A percentile compares a stretch with the other conserved stretches of the same genome.
Evolutionary conservation across 2,329 filamentous ascomycete genomes (phyloP).

Genomic region (Colletotrichum phormii): DNA sequence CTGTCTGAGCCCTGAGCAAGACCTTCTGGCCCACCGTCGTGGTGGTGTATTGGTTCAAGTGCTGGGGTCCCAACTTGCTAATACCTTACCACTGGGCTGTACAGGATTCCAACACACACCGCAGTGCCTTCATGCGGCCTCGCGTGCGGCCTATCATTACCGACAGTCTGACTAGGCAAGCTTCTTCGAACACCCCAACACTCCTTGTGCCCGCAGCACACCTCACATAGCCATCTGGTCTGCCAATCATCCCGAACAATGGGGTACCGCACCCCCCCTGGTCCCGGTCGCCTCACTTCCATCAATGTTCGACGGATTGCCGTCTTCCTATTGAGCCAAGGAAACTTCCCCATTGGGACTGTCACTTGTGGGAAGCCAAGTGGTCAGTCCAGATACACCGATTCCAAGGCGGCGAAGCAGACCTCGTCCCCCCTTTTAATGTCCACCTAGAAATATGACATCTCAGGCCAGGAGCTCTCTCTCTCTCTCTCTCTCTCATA

Average conservation of each 20-base stretch:
- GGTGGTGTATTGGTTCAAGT: constrained; percentile 10
- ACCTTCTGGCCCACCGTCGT: constrained; percentile 1
- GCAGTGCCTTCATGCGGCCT: constrained; percentile 27
- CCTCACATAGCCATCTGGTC: constrained; percentile 1
- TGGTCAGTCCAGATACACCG: background rate
- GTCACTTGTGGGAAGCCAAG: background rate
- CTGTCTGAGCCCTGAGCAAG: background rate
- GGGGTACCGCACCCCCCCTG: constrained; percentile 2
- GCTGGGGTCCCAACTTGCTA: background rate
- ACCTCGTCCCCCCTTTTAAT: background rate
- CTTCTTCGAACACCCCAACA: constrained; percentile 28
- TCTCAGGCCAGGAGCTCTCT: background rate
- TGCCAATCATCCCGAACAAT: constrained; percentile 6
- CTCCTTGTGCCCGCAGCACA: constrained; percentile 6
- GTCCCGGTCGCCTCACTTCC: background rate
- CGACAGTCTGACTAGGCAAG: constrained; percentile 32
- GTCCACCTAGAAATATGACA: background rate
- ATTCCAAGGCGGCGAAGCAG: background rate
- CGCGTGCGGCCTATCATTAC: constrained; percentile 27
- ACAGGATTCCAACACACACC: constrained; percentile 24
- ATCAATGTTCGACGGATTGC: background rate
- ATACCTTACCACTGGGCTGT: background rate
- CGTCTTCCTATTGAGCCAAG: background rate
- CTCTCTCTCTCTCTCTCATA: too few species aligned
- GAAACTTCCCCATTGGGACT: background rate